Evolutionary conservation across 768 basidiomycete genomes (phyloP), one percentile per base, ranked within the genome.

Genomic region (Termitomyces sp.): DNA sequence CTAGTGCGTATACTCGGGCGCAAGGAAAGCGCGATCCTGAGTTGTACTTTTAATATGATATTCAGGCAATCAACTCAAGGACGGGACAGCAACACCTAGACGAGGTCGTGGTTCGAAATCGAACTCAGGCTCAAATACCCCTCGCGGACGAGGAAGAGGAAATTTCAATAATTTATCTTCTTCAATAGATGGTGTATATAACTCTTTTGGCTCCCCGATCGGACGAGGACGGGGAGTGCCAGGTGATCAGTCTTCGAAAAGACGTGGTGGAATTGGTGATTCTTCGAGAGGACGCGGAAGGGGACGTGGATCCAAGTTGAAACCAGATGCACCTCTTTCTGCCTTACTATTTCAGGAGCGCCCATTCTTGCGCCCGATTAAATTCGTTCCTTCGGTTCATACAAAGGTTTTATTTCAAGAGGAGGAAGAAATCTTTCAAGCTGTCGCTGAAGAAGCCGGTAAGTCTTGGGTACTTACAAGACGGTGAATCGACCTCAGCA

Each of bases 321-420:
- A 72, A 12, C 64, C 69, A n/a, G 75, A 78, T 47, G 77, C 78
- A 2, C 73, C 85, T 4, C 71, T 87, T 18, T 87, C 87, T 1
- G 77, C 73, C 24, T 64, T 86, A 44, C 72, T 88, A 8, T 76
- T 81, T 58, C 70, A 78, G 26, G 80, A 83, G 39, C 72, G 90
- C 29, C 88, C 87, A 1, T 72, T 84, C 0, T 73, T 92, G 18
- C 74, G 75, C n/a, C 90, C 90, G 0, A 73, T 93, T 61, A 71
- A 72, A 13, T 92, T 93, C 62, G 88, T 92, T 13, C 83, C 75
- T 18, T 83, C 87, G 0, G 73, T 77, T 12, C 52, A 77, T 44
- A 82, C 80, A 2, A 80, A 54, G 69, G 79, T 65, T 55, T 78
- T 75, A 72, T 92, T 82, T 53, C 65, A 77, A 60, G 71, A 77